phyloP scores from a whole-genome alignment of 345 rosid species.

The Lenwebbia sp. region DNA sequence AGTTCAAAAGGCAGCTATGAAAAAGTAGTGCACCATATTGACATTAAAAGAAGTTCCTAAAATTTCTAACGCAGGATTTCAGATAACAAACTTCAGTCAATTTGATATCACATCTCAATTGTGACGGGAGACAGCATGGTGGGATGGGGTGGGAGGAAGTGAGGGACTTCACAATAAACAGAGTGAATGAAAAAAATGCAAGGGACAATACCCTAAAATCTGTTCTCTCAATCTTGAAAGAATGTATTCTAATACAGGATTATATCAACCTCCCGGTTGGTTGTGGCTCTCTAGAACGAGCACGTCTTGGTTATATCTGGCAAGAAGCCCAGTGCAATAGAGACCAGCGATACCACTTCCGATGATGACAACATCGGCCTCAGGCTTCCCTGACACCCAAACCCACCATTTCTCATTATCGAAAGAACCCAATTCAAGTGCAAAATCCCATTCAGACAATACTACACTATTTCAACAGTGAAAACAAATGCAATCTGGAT shows the following conservation, averaged over 20 bases:
- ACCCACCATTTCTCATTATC: conserved; percentile 3
- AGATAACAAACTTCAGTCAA: background rate
- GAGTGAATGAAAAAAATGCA: background rate
- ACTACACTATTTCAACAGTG: background rate
- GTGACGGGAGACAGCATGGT: background rate
- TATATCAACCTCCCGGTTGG: conserved; percentile 73
- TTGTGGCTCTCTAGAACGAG: conserved; percentile 81
- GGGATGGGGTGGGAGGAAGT: background rate
- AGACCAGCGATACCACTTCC: conserved; percentile 89
- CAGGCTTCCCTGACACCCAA: conserved; percentile 41
- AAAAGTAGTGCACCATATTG: background rate
- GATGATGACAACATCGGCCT: conserved; percentile 82
- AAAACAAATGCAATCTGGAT: background rate
- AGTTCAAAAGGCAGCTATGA: background rate
- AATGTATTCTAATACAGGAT: too few relatives aligned
- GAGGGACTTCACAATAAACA: background rate
- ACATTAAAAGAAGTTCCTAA: background rate
- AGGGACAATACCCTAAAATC: conserved; percentile 44
- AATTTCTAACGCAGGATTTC: background rate
- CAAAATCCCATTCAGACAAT: background rate
- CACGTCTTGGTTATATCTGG: conserved; percentile 75
- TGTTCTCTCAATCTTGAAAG: conserved; percentile 33
- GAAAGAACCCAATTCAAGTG: background rate
- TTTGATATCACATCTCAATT: background rate
- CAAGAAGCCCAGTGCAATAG: conserved; percentile 78